Base-by-base conservation (phyloP, 768 basidiomycete species). In the Phlegmacium glaucopus region DNA sequence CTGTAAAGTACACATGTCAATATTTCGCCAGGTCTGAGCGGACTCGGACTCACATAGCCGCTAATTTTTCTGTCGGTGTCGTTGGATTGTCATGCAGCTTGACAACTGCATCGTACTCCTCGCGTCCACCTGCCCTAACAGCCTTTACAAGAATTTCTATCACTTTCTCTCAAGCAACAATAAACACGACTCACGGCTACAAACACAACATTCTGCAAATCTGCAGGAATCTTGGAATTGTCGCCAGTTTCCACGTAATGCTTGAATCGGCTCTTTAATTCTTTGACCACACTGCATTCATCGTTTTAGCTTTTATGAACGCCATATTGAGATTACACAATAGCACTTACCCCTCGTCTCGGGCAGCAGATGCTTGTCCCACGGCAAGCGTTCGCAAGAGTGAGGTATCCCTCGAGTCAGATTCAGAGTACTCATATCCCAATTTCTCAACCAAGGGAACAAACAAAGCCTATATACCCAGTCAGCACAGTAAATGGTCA, bases 301-400 rank as follows among this genome's bases (percentile, higher is more conserved):
- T 48, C 22, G 45, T 45, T 49, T 22, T 18, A 29, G 16, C 41
- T 26, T 47, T 22, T 22, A 5, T 32, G 15, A 29, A 10, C 6
- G 22, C n/a, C 39, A 26, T 9, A 26, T 12, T 12, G 13, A 27
- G 37, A 36, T 22, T 22, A 22, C 22, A 18, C 28, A 15, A 28
- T 40, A 39, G 39, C 13, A 51, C 58, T 36, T 45, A 66, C 66
- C 50, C 58, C 43, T 64, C 52, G 52, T 69, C 63, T 2, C 53
- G 42, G 9, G 64, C 66, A 11, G 17, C 46, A 30, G 63, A 56
- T 3, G 83, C 80, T 17, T 79, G 71, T 4, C 65, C 60, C 48
- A 97, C 81, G 1, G 85, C 89, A 27, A 78, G 71, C 6, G 90
- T 88, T 32, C 95, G 80, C 42, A 97, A 70, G 52, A 85, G 79